These are phyloP conservation scores for Lophium mytilinum DNA, from an alignment of 495 filamentous ascomycete species.

Conservation along the genomic window DNA sequence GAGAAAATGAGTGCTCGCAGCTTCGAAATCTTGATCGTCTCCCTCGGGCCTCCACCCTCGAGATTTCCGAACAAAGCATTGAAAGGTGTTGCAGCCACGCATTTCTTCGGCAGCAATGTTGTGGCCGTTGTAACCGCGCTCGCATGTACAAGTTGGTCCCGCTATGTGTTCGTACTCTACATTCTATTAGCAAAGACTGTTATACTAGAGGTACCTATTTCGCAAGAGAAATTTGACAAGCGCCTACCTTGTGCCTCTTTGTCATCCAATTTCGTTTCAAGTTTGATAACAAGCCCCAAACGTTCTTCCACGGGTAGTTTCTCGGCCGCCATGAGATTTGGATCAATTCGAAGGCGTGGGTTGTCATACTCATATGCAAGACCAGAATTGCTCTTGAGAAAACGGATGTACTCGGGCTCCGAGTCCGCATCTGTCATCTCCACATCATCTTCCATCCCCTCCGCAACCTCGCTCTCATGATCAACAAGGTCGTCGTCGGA, in stretches of 20 bases:
- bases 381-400: no score
- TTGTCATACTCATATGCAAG: no score
- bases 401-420: no score
- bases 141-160: slow-evolving; percentile 12
- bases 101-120: slow-evolving; percentile 28
- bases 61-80: slow-evolving; percentile 27
- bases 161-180: slow-evolving; percentile 1
- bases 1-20: slow-evolving; percentile 25
- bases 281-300: no score
- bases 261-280: background rate
- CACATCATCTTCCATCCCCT: background rate
- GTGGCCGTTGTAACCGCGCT: slow-evolving; percentile 20
- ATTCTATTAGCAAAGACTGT: background rate
- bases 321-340: no score
- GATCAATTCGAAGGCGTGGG: no score
- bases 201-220: background rate
- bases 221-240: background rate
- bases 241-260: background rate
- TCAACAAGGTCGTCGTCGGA: background rate
- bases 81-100: slow-evolving; percentile 28
- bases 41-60: slow-evolving; percentile 14
- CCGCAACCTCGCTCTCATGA: background rate
- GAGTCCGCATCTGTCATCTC: no score
- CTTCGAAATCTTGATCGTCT: slow-evolving; percentile 25
- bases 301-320: no score